A percentile compares a stretch with the other conserved stretches of the same genome.
These are phyloP conservation scores for Vitellaria paradoxa DNA, from an alignment of 179 eudicot species.

Conservation along the genomic window DNA sequence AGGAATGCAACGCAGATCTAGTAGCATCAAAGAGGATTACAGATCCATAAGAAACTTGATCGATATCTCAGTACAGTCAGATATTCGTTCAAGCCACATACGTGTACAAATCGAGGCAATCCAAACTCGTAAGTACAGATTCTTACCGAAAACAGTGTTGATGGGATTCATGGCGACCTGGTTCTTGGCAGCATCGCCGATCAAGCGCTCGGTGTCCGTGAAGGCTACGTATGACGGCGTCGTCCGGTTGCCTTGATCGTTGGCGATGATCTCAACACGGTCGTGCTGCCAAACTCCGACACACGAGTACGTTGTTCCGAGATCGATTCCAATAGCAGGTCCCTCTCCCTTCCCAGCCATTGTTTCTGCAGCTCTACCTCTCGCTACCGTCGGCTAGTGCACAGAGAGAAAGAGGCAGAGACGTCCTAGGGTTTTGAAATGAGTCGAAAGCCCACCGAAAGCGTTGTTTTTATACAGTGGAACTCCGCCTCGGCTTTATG, in stretches of 20 bases:
- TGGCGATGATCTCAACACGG: slow-evolving; percentile 31
- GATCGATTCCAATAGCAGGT: slow-evolving; percentile 33
- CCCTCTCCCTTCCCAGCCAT: slow-evolving; percentile 35
- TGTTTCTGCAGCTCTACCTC: not conserved
- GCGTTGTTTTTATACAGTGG: not conserved
- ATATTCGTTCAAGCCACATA: not conserved
- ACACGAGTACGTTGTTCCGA: slow-evolving; percentile 29
- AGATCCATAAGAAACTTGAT: not conserved
- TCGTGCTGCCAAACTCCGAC: slow-evolving; percentile 35
- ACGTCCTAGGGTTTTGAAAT: slow-evolving; percentile 12
- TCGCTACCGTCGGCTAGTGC: not conserved
- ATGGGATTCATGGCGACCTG: slow-evolving; percentile 37
- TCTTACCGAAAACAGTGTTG: slow-evolving; percentile 34
- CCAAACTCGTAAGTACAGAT: not conserved
- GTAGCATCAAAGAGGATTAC: not conserved
- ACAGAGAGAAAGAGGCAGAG: not conserved
- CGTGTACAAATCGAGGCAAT: not conserved
- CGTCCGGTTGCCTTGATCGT: slow-evolving; percentile 32
- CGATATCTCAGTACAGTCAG: not conserved
- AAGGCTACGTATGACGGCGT: slow-evolving; percentile 35
- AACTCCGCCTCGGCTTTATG: not conserved
- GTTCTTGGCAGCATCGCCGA: slow-evolving; percentile 32
- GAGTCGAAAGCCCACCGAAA: not conserved
- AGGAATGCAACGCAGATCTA: no score
- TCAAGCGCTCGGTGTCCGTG: slow-evolving; percentile 29